Base-by-base conservation (phyloP, 2,329 filamentous ascomycete species). In the Pseudomassariella vexata region DNA sequence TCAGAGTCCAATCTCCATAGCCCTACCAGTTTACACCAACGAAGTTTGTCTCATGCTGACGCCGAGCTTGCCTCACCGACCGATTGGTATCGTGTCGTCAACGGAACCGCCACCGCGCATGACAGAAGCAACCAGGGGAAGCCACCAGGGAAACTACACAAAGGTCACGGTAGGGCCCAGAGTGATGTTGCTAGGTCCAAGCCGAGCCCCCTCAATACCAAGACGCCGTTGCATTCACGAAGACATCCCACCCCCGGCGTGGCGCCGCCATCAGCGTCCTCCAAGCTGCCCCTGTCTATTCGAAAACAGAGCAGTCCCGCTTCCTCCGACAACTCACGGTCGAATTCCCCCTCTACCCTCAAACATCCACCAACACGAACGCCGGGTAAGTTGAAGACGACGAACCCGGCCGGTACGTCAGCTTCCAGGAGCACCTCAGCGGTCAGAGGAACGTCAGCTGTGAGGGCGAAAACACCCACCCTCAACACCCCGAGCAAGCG, bases 1-100 rank as follows among this genome's bases (percentile, higher is more conserved):
- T 85, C 83, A 25, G 85, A 89, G 49, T 80, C 83, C n/a, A 78
- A 70, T 50, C 58, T 83, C 42, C 67, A 71, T 40, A 70, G 68
- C 44, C 59, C 70, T 37, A 63, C 56, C 39, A 49, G 55, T 31
- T 40, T 52, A 28, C 68, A 73, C 41, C 66, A 68, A 34, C 64
- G 73, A 43, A 77, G 67, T 44, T 60, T 69, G 36, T 79, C 76
- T 26, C 66, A 78, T 43, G 59, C 66, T 23, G 70, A 74, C 40
- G 53, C 63, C 35, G 73, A 81, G 40, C 74, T 78, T 10, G 59
- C 73, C 10, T 85, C 81, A 4, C 79, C 81, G 9, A 79, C 75
- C 24, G 76, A 77, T 36, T 56, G 52, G 52, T 54, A 55, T 27
- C 52, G 52, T 32, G 36, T 30, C 19, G 34, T 30, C 24, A 45